Base-by-base conservation (phyloP, 2,329 filamentous ascomycete species). In the Diaporthe sp. region DNA sequence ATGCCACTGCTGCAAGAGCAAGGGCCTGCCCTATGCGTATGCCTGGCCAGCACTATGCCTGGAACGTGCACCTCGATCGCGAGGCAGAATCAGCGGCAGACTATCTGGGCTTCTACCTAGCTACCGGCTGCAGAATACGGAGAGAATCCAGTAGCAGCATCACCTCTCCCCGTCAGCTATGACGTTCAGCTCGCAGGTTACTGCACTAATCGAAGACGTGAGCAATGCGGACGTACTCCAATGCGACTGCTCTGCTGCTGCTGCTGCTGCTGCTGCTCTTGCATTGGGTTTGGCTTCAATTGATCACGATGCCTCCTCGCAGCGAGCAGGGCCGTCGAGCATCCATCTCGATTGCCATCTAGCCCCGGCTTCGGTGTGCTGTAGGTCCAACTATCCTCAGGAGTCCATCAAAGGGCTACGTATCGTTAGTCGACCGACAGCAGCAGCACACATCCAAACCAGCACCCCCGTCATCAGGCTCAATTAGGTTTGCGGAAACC, bases 41-140 rank as follows among this genome's bases (percentile, higher is more conserved):
- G 65, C 65, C 65, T 53, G 34, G 65, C 22, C 63, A 13, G 22
- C 7, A 39, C 63, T 31, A 68, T 53, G 22, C 39, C 42, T 42
- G 47, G 34, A 22, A 70, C 49, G 12, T 42, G 47, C 65, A 34
- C 34, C 61, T 9, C 42, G 58, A 73, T 65, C 71, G 47, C 55
- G 58, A 73, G 71, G 71, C 71, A 73, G 71, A 73, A 44, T 73
- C 34, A 22, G 15, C 22, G 71, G 71, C 71, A 73, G 58, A 73
- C 58, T 34, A 53, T 42, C 49, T 55, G 34, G 10, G 49, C 70
- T 60, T 72, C 53, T 60, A 60, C 53, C 70, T 72, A 28, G 49
- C 65, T 39, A 55, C 37, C 7, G 22, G 31, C 34, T 42, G n/a
- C 34, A 37, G 47, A 17, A 39, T 39, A 37, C 47, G 65, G 65